These are phyloP conservation scores for Saposhnikovia divaricata DNA, from an alignment of 129 eudicot genomes.

Conservation along the genomic window DNA sequence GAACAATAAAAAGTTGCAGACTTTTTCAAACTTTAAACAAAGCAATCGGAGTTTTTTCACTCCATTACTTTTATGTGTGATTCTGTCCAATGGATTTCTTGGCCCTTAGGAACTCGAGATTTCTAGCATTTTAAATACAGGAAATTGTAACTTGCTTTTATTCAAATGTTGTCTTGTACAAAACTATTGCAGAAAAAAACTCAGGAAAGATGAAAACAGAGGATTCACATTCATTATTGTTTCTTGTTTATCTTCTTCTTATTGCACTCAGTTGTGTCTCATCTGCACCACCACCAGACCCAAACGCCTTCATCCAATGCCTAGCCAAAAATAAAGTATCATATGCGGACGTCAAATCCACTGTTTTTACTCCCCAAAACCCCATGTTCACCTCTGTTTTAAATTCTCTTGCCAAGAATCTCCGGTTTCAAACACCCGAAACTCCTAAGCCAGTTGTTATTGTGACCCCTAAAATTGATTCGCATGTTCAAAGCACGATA, in stretches of 20 bases:
- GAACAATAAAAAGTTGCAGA: not conserved
- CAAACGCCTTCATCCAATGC: not conserved
- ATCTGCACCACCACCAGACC: not conserved
- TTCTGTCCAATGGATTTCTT: not conserved
- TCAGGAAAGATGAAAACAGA: not conserved
- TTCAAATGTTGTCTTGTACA: too few species aligned
- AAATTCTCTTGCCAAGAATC: not conserved
- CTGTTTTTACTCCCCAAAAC: not conserved
- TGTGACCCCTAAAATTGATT: not conserved
- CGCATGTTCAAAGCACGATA: not conserved
- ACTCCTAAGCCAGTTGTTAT: constrained; percentile 1
- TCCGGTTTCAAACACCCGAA: not conserved
- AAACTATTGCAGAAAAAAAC: too few species aligned
- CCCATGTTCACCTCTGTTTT: not conserved
- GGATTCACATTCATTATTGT: not conserved
- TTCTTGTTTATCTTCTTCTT: not conserved
- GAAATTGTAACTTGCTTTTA: not conserved
- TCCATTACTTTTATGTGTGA: not conserved
- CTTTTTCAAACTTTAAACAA: not conserved
- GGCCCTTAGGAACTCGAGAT: not conserved
- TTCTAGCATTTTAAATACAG: not conserved
- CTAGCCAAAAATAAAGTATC: not conserved
- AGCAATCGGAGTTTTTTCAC: not conserved
- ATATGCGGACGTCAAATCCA: not conserved
- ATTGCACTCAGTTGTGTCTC: not conserved